Evolutionary conservation across 805 yeast species (phyloP).

Genomic region (Hagleromyces aurorensis): DNA sequence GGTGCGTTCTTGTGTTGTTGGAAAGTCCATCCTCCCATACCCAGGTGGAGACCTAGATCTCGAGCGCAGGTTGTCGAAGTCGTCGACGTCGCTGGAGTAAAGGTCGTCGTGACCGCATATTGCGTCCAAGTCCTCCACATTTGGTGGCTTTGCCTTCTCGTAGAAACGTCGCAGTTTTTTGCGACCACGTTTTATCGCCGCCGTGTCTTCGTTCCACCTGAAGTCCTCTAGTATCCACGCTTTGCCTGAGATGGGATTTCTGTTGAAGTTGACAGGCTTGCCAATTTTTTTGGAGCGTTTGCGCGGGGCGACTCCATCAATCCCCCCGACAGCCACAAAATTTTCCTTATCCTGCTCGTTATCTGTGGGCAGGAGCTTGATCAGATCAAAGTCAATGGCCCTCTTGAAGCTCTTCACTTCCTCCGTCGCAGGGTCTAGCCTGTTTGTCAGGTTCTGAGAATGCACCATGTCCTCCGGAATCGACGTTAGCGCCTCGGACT

Average conservation of each 20-base stretch:
- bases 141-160: slow-evolving; percentile 14
- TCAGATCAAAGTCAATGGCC: too few species aligned
- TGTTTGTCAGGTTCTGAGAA: too few species aligned
- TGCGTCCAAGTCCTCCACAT: not conserved
- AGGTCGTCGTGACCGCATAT: too few species aligned
- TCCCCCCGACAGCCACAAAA: too few species aligned
- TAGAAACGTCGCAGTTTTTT: slow-evolving; percentile 3
- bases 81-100: slow-evolving; percentile 10
- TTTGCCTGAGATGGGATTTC: slow-evolving; percentile 22
- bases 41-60: slow-evolving; percentile 49
- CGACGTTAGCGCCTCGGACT: slow-evolving; percentile 4
- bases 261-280: slow-evolving; percentile 12
- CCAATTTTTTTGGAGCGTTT: too few species aligned
- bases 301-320: too few species aligned
- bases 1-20: slow-evolving; percentile 43
- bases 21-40: slow-evolving; percentile 51
- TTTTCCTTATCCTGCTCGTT: too few species aligned
- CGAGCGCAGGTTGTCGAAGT: slow-evolving; percentile 27
- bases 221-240: slow-evolving; percentile 32
- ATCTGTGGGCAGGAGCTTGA: too few species aligned
- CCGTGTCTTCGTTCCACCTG: slow-evolving; percentile 19
- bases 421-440: too few species aligned
- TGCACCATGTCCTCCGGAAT: too few species aligned
- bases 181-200: slow-evolving; percentile 10
- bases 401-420: too few species aligned